These are phyloP conservation scores for Candida quercuum DNA, from an alignment of 805 yeast genomes.

Conservation along the genomic window DNA sequence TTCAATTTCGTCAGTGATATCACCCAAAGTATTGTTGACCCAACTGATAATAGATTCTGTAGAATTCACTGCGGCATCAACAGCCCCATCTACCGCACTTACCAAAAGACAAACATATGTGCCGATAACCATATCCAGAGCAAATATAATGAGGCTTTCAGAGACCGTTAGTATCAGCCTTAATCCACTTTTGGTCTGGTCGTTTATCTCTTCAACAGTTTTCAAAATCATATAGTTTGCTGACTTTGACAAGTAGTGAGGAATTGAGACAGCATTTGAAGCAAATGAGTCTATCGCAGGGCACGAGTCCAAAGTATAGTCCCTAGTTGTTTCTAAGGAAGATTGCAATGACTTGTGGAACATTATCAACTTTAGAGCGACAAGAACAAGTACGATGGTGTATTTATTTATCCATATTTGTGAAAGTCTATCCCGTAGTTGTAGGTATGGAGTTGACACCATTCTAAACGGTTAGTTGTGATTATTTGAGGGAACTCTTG, in stretches of 20 bases:
- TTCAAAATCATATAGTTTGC: slow-evolving; percentile 47
- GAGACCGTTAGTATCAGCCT: slow-evolving; percentile 47
- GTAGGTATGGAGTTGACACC: slow-evolving; percentile 34
- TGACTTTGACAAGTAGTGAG: slow-evolving; percentile 50
- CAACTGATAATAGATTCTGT: slow-evolving; percentile 55
- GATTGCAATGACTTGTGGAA: slow-evolving; percentile 44
- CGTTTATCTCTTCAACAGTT: slow-evolving; percentile 42
- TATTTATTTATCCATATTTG: slow-evolving; percentile 66
- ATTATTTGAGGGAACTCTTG: not conserved
- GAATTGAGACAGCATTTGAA: slow-evolving; percentile 37
- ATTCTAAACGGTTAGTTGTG: not conserved
- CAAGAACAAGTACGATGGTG: slow-evolving; percentile 49
- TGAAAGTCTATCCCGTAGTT: slow-evolving; percentile 47
- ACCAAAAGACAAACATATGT: slow-evolving; percentile 81
- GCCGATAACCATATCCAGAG: slow-evolving; percentile 71
- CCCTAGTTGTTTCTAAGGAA: slow-evolving; percentile 36
- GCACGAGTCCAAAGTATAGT: slow-evolving; percentile 40
- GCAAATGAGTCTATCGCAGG: slow-evolving; percentile 35
- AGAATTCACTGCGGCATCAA: slow-evolving; percentile 66
- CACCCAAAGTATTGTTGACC: slow-evolving; percentile 56
- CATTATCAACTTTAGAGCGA: slow-evolving; percentile 54
- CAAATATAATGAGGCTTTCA: slow-evolving; percentile 55
- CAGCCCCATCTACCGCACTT: slow-evolving; percentile 68
- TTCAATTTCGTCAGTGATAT: slow-evolving; percentile 56
- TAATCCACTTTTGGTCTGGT: slow-evolving; percentile 39